Percentiles rank a stretch among this genome's conserved stretches.
Conservation (phyloP, 163 green algal genomes). For the Chlorella variabilis region DNA sequence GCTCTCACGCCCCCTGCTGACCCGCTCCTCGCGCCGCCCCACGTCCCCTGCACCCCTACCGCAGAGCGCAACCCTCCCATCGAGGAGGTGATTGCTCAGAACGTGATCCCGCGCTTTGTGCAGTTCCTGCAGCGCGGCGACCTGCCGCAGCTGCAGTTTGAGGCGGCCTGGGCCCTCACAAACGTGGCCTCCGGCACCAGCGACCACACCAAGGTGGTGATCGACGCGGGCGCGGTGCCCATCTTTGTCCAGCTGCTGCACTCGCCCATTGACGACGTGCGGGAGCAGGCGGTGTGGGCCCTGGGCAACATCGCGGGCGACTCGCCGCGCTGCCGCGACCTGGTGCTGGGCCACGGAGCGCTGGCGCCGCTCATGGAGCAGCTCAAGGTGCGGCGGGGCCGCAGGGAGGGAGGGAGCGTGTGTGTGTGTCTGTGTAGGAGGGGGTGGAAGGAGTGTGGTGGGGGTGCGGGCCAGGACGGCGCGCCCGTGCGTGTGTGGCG, state of each 20-base stretch:
- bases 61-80: conserved; percentile 94
- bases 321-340: conserved; percentile 82
- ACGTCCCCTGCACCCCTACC: background rate
- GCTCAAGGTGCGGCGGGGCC: conserved; percentile 9
- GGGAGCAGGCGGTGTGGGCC: conserved; percentile 99
- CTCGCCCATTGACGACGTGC: conserved; percentile 94
- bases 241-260: conserved; percentile 97
- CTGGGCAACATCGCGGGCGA: conserved; percentile 98
- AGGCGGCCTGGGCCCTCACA: conserved; percentile 95
- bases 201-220: conserved; percentile 97
- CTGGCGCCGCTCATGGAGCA: conserved; percentile 86
- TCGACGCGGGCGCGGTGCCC: conserved; percentile 95
- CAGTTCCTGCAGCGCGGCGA: conserved; percentile 94
- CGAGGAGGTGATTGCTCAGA: conserved; percentile 96
- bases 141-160: conserved; percentile 88
- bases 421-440: no score
- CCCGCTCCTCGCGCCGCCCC: background rate
- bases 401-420: no score
- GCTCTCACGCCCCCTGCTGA: no score
- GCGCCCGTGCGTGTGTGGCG: no score
- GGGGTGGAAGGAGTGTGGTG: no score
- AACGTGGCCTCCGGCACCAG: conserved; percentile 98
- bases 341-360: conserved; percentile 81
- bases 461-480: no score
- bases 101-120: conserved; percentile 96